A percentile compares a stretch with the other conserved stretches of the same genome.
Evolutionary conservation across 2,329 filamentous ascomycete genomes (phyloP).

Genomic region (Monosporascus sp.): DNA sequence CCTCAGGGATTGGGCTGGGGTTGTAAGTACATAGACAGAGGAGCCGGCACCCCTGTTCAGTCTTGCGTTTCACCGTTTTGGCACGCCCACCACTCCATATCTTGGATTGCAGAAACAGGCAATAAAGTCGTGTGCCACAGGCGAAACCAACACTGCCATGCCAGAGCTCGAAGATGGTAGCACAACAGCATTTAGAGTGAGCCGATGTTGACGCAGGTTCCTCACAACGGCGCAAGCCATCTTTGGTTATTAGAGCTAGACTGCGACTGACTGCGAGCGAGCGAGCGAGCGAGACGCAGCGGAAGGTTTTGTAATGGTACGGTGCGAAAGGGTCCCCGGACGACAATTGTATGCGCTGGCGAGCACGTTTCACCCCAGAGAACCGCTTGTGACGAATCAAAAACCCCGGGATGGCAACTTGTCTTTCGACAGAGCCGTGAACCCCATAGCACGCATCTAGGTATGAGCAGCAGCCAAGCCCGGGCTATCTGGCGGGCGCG

Average conservation of each 20-base stretch:
- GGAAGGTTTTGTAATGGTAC: slow-evolving; percentile 13
- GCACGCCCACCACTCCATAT: slow-evolving; percentile 19
- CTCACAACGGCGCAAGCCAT: slow-evolving; percentile 11
- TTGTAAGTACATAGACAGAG: slow-evolving; percentile 9
- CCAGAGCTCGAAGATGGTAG: neutral
- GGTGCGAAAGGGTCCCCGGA: slow-evolving; percentile 9
- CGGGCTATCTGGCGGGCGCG: slow-evolving; percentile 19
- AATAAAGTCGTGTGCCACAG: neutral
- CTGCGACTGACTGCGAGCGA: neutral
- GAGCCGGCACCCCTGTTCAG: slow-evolving; percentile 19
- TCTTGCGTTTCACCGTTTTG: slow-evolving; percentile 26
- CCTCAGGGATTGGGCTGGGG: neutral
- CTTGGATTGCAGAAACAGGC: slow-evolving; percentile 1
- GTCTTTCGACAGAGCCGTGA: slow-evolving; percentile 18
- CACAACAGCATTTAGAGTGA: neutral
- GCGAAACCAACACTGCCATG: neutral
- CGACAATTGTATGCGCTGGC: slow-evolving; percentile 26
- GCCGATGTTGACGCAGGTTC: slow-evolving; percentile 5
- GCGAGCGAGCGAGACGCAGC: slow-evolving; percentile 4
- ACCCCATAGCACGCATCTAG: slow-evolving; percentile 14
- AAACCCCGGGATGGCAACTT: slow-evolving; percentile 15
- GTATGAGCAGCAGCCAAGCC: slow-evolving; percentile 23
- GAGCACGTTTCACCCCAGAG: slow-evolving; percentile 19
- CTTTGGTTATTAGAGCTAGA: neutral
- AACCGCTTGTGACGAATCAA: slow-evolving; percentile 25